Evolutionary conservation across 139 green algal genomes (phyloP).

Genomic region (Edaphochlamys debaryana): DNA sequence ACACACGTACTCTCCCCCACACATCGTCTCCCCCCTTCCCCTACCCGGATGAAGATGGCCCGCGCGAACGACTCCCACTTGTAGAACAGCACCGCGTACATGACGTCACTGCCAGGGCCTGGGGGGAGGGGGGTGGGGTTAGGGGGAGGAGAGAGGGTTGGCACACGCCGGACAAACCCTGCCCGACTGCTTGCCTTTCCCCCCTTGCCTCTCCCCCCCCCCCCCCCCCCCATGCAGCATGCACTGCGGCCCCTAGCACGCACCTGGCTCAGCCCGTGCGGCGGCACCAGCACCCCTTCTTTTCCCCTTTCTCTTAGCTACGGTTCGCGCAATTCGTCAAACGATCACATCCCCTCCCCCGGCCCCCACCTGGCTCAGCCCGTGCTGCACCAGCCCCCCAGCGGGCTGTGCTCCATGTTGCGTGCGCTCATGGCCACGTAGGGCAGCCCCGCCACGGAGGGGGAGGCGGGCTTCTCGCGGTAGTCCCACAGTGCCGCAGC

Average conservation of each 20-base stretch:
- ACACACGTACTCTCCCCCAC: too few species aligned
- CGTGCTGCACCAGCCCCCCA: slow-evolving; percentile 20
- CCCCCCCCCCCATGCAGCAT: too few species aligned
- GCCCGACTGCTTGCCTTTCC: too few species aligned
- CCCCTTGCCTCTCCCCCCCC: too few species aligned
- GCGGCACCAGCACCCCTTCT: not conserved
- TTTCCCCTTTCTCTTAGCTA: too few species aligned
- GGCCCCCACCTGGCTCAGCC: slow-evolving; percentile 9
- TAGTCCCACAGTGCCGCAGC: slow-evolving; percentile 23
- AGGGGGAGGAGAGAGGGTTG: too few species aligned
- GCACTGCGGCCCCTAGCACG: too few species aligned
- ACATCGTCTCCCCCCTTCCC: too few species aligned
- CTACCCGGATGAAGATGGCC: not conserved
- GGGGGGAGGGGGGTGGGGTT: too few species aligned
- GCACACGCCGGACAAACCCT: too few species aligned
- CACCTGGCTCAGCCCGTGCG: too few species aligned
- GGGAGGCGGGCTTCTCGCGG: slow-evolving; percentile 3
- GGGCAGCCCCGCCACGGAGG: slow-evolving; percentile 9
- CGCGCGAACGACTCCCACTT: not conserved
- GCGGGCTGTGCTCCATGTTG: slow-evolving; percentile 25
- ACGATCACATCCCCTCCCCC: not conserved
- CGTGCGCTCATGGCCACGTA: slow-evolving; percentile 22
- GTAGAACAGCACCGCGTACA: not conserved
- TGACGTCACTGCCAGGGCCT: not conserved
- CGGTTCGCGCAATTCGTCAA: too few species aligned